A percentile compares a stretch with the other conserved stretches of the same genome.
phyloP scores from a whole-genome alignment of 2,329 filamentous ascomycete species.

The Arthroderma uncinatum region DNA sequence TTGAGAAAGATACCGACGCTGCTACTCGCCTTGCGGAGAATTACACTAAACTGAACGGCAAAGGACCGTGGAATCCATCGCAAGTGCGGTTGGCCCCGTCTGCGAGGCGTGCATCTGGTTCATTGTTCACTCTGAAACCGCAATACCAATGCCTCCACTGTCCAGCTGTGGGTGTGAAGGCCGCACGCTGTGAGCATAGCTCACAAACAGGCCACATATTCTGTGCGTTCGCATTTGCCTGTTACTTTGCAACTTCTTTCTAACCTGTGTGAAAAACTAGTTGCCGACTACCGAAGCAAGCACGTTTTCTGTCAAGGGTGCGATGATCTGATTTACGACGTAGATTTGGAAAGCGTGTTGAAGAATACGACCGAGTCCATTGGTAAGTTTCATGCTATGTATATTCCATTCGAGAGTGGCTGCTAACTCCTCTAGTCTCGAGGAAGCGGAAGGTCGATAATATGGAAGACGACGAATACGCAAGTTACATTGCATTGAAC shows the following conservation, averaged over 20 bases:
- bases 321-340: constrained; percentile 34
- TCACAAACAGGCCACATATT: constrained; percentile 32
- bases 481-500: constrained; percentile 65
- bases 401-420: background rate
- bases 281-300: constrained; percentile 32
- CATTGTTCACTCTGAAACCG: constrained; percentile 26
- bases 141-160: constrained; percentile 32
- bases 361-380: constrained; percentile 11
- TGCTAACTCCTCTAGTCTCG: constrained; percentile 11
- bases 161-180: constrained; percentile 23
- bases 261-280: constrained; percentile 17
- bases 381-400: background rate
- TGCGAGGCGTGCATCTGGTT: constrained; percentile 17
- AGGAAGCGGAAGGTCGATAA: constrained; percentile 27
- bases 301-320: constrained; percentile 32
- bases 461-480: constrained; percentile 48
- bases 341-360: constrained; percentile 29
- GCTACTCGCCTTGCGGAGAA: constrained; percentile 28
- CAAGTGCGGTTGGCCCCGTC: constrained; percentile 16
- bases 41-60: constrained; percentile 25
- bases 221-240: constrained; percentile 22
- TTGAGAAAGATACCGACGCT: constrained; percentile 24
- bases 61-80: constrained; percentile 22
- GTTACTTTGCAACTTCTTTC: background rate
- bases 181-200: constrained; percentile 26